Conservation (phyloP, 2,329 filamentous ascomycete species). For the Lithohypha guttulata region DNA sequence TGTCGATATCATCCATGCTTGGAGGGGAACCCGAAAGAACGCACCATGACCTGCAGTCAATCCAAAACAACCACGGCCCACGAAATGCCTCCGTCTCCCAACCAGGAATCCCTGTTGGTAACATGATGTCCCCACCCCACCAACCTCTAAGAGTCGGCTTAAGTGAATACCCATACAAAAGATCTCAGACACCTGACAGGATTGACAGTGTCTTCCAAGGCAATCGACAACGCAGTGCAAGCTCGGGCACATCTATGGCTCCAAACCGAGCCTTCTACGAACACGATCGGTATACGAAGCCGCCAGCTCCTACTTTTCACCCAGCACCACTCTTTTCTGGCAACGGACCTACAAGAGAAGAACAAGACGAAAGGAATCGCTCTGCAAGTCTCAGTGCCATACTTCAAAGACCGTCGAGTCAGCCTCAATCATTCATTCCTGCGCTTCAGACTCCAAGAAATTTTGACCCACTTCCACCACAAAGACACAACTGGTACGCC, state of each 20-base stretch:
- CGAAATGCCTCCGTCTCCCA: conserved; percentile 24
- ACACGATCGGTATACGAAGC: conserved; percentile 10
- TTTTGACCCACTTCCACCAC: conserved; percentile 5
- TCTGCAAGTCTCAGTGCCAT: conserved; percentile 36
- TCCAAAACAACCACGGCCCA: conserved; percentile 26
- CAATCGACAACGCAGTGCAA: conserved; percentile 24
- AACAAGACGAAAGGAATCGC: conserved; percentile 23
- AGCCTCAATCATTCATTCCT: conserved; percentile 14
- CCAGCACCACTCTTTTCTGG: background rate
- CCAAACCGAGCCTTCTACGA: conserved; percentile 14
- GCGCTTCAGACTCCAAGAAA: background rate
- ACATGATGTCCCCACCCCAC: conserved; percentile 35
- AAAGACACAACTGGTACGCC: conserved; percentile 5
- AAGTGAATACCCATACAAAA: conserved; percentile 51
- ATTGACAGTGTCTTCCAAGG: conserved; percentile 29
- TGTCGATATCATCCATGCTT: conserved; percentile 66
- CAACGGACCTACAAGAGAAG: conserved; percentile 10
- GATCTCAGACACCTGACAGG: conserved; percentile 61
- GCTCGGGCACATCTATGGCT: conserved; percentile 20
- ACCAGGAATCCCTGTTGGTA: conserved; percentile 26
- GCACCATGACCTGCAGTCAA: conserved; percentile 35
- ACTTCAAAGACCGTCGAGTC: conserved; percentile 31
- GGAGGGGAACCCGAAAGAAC: conserved; percentile 41
- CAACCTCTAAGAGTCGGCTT: conserved; percentile 34
- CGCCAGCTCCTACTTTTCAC: conserved; percentile 6